Conservation (phyloP, 371 early-diverging fungal genomes). For the Apophysomyces elegans region DNA sequence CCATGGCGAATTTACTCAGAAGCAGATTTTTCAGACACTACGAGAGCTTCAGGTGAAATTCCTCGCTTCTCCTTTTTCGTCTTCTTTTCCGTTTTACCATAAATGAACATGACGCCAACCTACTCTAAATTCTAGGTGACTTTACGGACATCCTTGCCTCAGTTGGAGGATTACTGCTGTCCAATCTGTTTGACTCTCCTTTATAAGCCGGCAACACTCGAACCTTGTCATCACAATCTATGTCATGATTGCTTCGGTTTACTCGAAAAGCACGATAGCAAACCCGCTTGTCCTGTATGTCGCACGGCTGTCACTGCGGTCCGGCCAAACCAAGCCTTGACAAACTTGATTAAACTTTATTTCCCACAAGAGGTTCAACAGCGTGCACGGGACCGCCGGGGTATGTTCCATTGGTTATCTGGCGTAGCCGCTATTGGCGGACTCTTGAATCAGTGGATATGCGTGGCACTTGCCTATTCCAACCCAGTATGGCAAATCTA, state of each 20-base stretch:
- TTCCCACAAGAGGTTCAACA: conserved; percentile 3
- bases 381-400: conserved; percentile 7
- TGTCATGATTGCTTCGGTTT: conserved; percentile 16
- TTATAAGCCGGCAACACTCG: conserved; percentile 16
- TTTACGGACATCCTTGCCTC: conserved; percentile 11
- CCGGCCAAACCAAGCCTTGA: conserved; percentile 7
- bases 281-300: conserved; percentile 6
- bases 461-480: conserved; percentile 1
- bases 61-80: neutral
- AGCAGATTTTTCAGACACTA: neutral
- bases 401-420: conserved; percentile 7
- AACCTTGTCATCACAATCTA: conserved; percentile 16
- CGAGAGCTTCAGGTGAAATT: conserved; percentile 2
- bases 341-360: conserved; percentile 9
- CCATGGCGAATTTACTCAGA: neutral
- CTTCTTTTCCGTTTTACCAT: too few relatives aligned
- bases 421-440: neutral
- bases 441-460: neutral
- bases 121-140: neutral
- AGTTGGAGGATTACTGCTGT: conserved; percentile 15
- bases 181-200: conserved; percentile 19
- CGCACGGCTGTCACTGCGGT: neutral
- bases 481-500: conserved; percentile 6
- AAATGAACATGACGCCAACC: too few relatives aligned
- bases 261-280: conserved; percentile 3